Evolutionary conservation across 2,329 filamentous ascomycete genomes (phyloP).

Genomic region (Diaporthe australafricana): DNA sequence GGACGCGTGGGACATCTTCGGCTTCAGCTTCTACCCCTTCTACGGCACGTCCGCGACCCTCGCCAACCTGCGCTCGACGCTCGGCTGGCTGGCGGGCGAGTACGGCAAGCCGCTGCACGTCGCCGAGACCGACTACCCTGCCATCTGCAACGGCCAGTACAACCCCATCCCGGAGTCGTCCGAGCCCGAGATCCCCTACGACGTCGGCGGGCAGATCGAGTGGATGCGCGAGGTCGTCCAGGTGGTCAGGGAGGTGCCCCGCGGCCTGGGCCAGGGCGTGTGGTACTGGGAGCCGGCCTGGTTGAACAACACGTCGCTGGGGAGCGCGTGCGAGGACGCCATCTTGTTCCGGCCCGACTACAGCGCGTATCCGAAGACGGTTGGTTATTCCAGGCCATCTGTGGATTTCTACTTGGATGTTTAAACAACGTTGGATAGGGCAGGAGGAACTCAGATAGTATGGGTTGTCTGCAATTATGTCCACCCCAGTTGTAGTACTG

Average conservation of each 20-base stretch:
- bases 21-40: conserved; percentile 73
- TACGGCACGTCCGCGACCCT: conserved; percentile 71
- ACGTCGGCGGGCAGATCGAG: conserved; percentile 69
- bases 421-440: not conserved
- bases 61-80: conserved; percentile 62
- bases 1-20: conserved; percentile 61
- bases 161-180: conserved; percentile 63
- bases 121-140: conserved; percentile 79
- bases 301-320: conserved; percentile 73
- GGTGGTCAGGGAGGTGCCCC: conserved; percentile 58
- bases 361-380: not conserved
- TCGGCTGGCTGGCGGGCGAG: conserved; percentile 68
- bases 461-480: not conserved
- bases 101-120: conserved; percentile 76
- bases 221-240: conserved; percentile 71
- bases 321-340: conserved; percentile 43
- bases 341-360: conserved; percentile 5
- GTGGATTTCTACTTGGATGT: not conserved
- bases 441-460: not conserved
- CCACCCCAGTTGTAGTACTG: not conserved
- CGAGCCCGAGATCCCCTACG: conserved; percentile 75
- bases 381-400: conserved; percentile 14
- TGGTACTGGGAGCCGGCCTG: conserved; percentile 83
- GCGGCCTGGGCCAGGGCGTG: conserved; percentile 67
- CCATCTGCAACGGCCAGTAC: conserved; percentile 56